Conservation (phyloP, 2,329 filamentous ascomycete species). For the Ceratocystis albifundus region DNA sequence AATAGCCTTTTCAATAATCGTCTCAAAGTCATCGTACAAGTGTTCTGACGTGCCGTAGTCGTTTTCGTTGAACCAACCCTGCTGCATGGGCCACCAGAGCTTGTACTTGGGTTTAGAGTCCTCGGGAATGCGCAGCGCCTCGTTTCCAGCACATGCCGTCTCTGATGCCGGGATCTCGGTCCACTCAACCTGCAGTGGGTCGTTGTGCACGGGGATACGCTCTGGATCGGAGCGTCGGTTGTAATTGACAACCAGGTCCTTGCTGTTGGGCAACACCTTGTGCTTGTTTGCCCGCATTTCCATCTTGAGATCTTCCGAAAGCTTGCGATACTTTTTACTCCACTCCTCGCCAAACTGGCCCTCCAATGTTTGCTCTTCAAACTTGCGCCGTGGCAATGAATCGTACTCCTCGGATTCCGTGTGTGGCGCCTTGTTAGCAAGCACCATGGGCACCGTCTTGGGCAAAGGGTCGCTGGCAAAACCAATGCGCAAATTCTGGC, state of each 20-base stretch:
- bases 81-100: conserved; percentile 79
- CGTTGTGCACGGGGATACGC: conserved; percentile 85
- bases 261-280: conserved; percentile 91
- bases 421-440: conserved; percentile 65
- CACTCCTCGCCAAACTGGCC: conserved; percentile 80
- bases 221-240: conserved; percentile 77
- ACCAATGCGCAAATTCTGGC: conserved; percentile 87
- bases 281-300: conserved; percentile 91
- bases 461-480: conserved; percentile 92
- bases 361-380: conserved; percentile 52
- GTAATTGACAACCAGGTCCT: conserved; percentile 89
- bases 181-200: conserved; percentile 89
- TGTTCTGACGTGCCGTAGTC: conserved; percentile 73
- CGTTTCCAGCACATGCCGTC: conserved; percentile 42
- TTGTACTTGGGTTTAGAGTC: conserved; percentile 81
- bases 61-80: conserved; percentile 80
- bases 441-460: conserved; percentile 85
- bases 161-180: conserved; percentile 48
- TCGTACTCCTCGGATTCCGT: conserved; percentile 77
- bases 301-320: conserved; percentile 75
- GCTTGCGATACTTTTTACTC: conserved; percentile 62
- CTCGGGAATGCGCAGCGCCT: conserved; percentile 78
- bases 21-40: conserved; percentile 75
- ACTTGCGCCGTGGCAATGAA: conserved; percentile 61
- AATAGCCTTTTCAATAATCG: conserved; percentile 76